Evolutionary conservation across 371 early-diverging fungal genomes (phyloP), one percentile per base, ranked within the genome.

Genomic region (Mortierella sp.): DNA sequence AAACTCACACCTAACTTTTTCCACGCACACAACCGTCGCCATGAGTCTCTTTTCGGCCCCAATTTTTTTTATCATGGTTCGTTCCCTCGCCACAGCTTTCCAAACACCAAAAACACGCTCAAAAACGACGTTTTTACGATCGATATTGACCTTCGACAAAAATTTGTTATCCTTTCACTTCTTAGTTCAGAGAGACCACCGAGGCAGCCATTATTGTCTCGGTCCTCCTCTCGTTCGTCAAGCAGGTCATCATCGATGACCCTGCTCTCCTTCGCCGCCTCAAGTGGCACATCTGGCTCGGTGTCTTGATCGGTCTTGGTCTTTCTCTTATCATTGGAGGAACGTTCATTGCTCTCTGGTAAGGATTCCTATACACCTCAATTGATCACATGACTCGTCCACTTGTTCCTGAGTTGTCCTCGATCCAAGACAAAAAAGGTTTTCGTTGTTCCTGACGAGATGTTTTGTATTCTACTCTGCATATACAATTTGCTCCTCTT

Each of bases 171-270:
- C 52, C 26, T 50, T 4, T 7, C 10, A 7, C 19, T 11, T 11
- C n/a, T 10, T 66, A 66, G 66, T 92, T 95, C 80, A 89, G 97
- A 73, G 96, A 96, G 87, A 93, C 95, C 53, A 89, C 92, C 13
- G 97, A 97, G 88, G 94, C 94, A 24, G 90, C 94, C 43, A 91
- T 97, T 71, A 93, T 97, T 82, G 89, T 97, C 67, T 92, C 95
- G 22, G 94, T 97, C 48, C 77, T 96, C 64, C 88, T 94, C 47
- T 84, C 95, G n/a, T 94, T 95, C 86, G 73, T 94, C 77, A 70
- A 76, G 45, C 92, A 90, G 80, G 78, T 86, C 64, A 64, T 85
- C 37, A 74, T 79, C 39, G 80, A 86, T 66, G 78, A 80, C 13
- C 70, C 77, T 19, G 69, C 47, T 24, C 69, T 86, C 64, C 76